These are phyloP conservation scores for Puya raimondii DNA, from an alignment of 176 grass and related monocot genomes.

Conservation along the genomic window DNA sequence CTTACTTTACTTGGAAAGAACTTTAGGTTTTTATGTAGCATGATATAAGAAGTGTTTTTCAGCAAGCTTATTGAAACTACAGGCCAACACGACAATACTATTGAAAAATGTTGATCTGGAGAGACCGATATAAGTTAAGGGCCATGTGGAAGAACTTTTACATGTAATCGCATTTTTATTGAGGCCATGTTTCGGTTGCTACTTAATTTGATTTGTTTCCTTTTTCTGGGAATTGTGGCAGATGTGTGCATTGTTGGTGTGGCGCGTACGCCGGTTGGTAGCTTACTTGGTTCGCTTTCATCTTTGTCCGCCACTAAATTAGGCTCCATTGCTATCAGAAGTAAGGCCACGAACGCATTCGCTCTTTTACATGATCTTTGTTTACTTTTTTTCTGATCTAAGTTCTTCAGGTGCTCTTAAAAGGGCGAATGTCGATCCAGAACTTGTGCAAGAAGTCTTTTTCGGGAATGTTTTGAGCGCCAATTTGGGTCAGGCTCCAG, in stretches of 20 bases:
- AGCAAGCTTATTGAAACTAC: too few relatives aligned
- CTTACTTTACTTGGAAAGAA: too few relatives aligned
- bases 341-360: constrained; percentile 23
- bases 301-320: constrained; percentile 76
- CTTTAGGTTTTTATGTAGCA: too few relatives aligned
- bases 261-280: constrained; percentile 80
- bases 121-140: too few relatives aligned
- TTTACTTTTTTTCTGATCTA: background rate
- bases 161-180: background rate
- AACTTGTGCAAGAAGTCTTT: constrained; percentile 90
- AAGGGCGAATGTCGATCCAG: constrained; percentile 52
- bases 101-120: too few relatives aligned
- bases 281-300: constrained; percentile 74
- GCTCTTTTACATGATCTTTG: background rate
- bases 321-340: constrained; percentile 68
- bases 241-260: constrained; percentile 82
- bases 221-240: constrained; percentile 5
- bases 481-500: constrained; percentile 90
- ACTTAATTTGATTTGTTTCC: background rate
- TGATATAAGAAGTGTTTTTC: too few relatives aligned
- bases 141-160: too few relatives aligned
- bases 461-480: constrained; percentile 92
- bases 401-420: constrained; percentile 46
- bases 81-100: too few relatives aligned
- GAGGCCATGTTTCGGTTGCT: background rate